These are phyloP conservation scores for Platanthera guangdongensis DNA, from an alignment of 106 monocot species.

Conservation along the genomic window DNA sequence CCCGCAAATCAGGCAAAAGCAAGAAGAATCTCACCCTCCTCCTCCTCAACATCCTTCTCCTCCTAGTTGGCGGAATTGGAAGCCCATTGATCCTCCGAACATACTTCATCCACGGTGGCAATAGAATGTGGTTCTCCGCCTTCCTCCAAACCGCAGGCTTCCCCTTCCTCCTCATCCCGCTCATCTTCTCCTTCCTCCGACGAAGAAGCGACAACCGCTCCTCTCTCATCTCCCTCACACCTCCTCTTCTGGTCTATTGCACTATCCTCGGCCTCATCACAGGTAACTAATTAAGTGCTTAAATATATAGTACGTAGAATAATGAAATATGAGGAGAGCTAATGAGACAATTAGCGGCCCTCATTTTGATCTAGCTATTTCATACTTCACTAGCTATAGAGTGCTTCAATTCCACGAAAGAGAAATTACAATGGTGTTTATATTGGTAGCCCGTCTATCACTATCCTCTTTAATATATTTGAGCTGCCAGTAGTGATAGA, in stretches of 20 bases:
- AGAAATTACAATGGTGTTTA: too few species aligned
- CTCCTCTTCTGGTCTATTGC: background rate
- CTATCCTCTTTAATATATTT: too few species aligned
- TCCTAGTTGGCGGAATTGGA: slow-evolving; percentile 27
- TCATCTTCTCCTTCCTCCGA: slow-evolving; percentile 5
- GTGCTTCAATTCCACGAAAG: too few species aligned
- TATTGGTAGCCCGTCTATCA: too few species aligned
- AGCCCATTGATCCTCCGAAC: slow-evolving; percentile 48
- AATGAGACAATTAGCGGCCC: too few species aligned
- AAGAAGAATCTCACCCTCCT: background rate
- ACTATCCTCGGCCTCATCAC: slow-evolving; percentile 3
- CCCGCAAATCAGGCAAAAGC: too few species aligned
- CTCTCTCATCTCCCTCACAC: background rate
- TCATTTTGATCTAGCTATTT: too few species aligned
- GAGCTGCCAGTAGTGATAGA: too few species aligned
- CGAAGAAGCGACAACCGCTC: background rate
- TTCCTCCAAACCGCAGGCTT: slow-evolving; percentile 31
- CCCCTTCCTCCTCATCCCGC: slow-evolving; percentile 14
- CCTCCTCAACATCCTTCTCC: slow-evolving; percentile 8
- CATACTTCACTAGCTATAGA: too few species aligned
- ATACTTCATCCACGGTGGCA: slow-evolving; percentile 71
- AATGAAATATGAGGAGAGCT: too few species aligned
- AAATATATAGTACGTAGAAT: too few species aligned
- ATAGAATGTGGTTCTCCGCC: slow-evolving; percentile 46
- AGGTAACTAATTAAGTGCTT: background rate